These are phyloP conservation scores for Colletotrichum euphorbiae DNA, from an alignment of 2,329 filamentous ascomycete species.

Conservation along the genomic window DNA sequence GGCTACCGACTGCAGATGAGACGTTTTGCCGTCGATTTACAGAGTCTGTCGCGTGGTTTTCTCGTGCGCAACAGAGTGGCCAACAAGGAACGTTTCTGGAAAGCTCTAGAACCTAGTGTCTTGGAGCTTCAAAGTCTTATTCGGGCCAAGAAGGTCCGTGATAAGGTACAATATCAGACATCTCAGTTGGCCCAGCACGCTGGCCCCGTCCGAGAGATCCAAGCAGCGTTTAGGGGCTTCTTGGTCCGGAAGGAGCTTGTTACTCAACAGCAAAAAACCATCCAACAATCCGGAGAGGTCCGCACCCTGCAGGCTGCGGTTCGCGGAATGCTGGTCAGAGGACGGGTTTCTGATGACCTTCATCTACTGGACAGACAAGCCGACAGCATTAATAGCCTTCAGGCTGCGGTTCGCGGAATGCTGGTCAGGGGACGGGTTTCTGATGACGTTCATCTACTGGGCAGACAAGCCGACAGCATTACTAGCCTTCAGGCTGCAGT, in stretches of 20 bases:
- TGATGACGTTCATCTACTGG: conserved; percentile 64
- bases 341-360: conserved; percentile 65
- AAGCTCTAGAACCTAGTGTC: conserved; percentile 77
- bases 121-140: conserved; percentile 85
- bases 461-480: conserved; percentile 61
- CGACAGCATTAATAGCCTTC: conserved; percentile 65
- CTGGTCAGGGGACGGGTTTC: conserved; percentile 69
- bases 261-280: conserved; percentile 67
- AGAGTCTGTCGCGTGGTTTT: conserved; percentile 82
- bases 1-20: conserved; percentile 87
- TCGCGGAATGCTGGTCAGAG: conserved; percentile 74
- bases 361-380: conserved; percentile 63
- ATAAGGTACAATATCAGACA: conserved; percentile 66
- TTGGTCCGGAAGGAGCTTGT: conserved; percentile 69
- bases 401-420: conserved; percentile 76
- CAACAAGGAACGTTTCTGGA: conserved; percentile 75
- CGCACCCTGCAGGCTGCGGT: conserved; percentile 73
- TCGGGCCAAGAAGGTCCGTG: conserved; percentile 73
- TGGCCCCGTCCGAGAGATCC: conserved; percentile 73
- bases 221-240: conserved; percentile 75
- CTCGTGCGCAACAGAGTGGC: conserved; percentile 74
- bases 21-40: conserved; percentile 81
- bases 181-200: conserved; percentile 71
- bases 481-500: conserved; percentile 73
- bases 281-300: conserved; percentile 63